Evolutionary conservation across 2,329 filamentous ascomycete genomes (phyloP).

Genomic region (Sclerotiophoma versabilis): DNA sequence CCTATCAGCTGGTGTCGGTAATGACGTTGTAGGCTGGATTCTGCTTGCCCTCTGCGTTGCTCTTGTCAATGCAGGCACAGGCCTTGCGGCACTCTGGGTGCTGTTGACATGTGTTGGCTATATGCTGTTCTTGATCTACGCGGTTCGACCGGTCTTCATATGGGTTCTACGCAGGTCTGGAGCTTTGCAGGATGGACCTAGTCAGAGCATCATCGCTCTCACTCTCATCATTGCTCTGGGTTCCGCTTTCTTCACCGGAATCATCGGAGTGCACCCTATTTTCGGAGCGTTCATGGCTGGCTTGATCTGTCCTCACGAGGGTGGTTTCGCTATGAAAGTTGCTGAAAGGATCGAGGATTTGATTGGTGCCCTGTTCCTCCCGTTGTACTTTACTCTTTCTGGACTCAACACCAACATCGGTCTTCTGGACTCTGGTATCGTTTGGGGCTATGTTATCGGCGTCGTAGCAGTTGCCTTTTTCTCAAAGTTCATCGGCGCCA

Average conservation of each 20-base stretch:
- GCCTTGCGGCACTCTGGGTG: conserved; percentile 84
- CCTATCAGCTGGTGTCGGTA: conserved; percentile 88
- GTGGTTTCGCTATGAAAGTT: conserved; percentile 87
- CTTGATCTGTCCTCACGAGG: conserved; percentile 87
- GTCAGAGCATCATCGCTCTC: conserved; percentile 81
- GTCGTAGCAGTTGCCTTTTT: conserved; percentile 82
- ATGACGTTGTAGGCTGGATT: conserved; percentile 90
- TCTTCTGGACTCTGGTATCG: conserved; percentile 78
- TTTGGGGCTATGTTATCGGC: conserved; percentile 89
- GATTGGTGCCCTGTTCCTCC: conserved; percentile 81
- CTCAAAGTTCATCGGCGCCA: conserved; percentile 84
- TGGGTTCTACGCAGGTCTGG: conserved; percentile 76
- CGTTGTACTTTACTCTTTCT: conserved; percentile 92
- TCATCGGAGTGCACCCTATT: conserved; percentile 93
- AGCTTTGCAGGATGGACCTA: conserved; percentile 85
- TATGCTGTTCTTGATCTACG: conserved; percentile 75
- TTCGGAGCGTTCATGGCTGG: conserved; percentile 93
- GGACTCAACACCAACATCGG: conserved; percentile 89
- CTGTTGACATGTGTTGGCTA: conserved; percentile 78
- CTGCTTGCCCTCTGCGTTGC: conserved; percentile 91
- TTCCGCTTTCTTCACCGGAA: conserved; percentile 85
- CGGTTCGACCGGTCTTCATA: conserved; percentile 75
- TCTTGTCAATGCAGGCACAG: conserved; percentile 84
- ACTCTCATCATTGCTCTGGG: conserved; percentile 80
- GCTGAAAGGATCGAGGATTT: conserved; percentile 96